Base-by-base conservation (phyloP, 2,329 filamentous ascomycete species). In the Penicillium griseofulvum region DNA sequence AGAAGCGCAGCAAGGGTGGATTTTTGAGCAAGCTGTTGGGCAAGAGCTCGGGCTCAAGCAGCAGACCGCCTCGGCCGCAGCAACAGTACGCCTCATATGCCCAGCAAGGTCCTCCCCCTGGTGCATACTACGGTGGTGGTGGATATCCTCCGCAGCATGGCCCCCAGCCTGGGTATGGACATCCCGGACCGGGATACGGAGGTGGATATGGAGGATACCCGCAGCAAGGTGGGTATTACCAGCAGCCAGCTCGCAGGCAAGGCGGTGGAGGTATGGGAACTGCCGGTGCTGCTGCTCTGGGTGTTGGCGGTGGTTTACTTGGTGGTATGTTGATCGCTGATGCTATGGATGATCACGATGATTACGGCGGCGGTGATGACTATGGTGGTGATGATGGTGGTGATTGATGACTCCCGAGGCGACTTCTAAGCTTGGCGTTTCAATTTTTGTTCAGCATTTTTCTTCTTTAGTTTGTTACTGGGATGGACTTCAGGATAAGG, bases 301-400 rank as follows among this genome's bases (percentile, higher is more conserved):
- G 91, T 76, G 73, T 90, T 4, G 91, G 91, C 63, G 91, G 88
- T 60, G 91, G 91, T 72, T 68, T 96, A 69, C 66, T 96, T 1
- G 92, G 91, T 64, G 91, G 91, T 52, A 83, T 85, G 58, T 59
- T 96, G 65, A 73, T 96, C 31, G 87, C 81, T 2, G 80, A 88
- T 67, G 86, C 87, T 61, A 75, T 87, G 48, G 51, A 65, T 22
- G 64, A 55, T 43, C 42, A 45, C 17, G 65, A 67, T 56, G 58
- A 70, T 44, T 63, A 63, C 43, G 66, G 63, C 55, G 65, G 60
- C 31, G 73, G 63, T 55, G 67, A 65, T 42, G 72, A 52, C 33
- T 7, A 74, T 62, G 71, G 67, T 43, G 66, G 63, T 52, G 71
- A 67, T 47, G 69, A 65, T 50, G 73, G 70, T 33, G 31, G 31